phyloP scores from a whole-genome alignment of 257 asterid species.

The Orobanche coerulescens region DNA sequence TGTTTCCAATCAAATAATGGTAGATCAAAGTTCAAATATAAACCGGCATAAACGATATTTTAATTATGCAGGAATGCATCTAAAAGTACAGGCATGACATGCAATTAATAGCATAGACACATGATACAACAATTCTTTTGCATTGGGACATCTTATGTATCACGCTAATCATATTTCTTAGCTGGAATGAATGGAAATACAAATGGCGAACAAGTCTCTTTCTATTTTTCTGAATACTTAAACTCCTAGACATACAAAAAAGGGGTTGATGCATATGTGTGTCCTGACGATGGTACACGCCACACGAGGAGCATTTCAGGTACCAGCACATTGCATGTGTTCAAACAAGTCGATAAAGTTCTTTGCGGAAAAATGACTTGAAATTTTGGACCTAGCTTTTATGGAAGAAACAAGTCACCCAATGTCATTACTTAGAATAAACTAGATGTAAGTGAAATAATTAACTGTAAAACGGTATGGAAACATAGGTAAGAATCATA shows the following conservation, averaged over 20 bases:
- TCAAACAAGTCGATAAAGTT: neutral
- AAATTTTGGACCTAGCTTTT: neutral
- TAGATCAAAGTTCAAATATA: neutral
- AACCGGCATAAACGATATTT: neutral
- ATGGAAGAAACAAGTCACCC: neutral
- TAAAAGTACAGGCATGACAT: neutral
- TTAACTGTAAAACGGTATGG: neutral
- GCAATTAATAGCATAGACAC: neutral
- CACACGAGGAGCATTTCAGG: neutral
- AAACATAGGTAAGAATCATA: neutral
- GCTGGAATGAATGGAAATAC: neutral
- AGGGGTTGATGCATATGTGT: neutral
- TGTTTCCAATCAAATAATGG: neutral
- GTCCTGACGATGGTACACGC: neutral
- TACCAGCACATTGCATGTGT: neutral
- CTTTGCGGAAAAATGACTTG: neutral
- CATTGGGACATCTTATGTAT: neutral
- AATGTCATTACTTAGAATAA: neutral
- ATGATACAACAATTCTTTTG: neutral
- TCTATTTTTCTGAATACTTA: neutral
- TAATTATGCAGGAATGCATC: neutral
- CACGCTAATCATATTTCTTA: neutral
- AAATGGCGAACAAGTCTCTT: neutral
- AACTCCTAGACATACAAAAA: neutral
- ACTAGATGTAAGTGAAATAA: conserved; percentile 1